Conservation (phyloP, 2,329 filamentous ascomycete genomes). For the Aspergillus costaricaensis region DNA sequence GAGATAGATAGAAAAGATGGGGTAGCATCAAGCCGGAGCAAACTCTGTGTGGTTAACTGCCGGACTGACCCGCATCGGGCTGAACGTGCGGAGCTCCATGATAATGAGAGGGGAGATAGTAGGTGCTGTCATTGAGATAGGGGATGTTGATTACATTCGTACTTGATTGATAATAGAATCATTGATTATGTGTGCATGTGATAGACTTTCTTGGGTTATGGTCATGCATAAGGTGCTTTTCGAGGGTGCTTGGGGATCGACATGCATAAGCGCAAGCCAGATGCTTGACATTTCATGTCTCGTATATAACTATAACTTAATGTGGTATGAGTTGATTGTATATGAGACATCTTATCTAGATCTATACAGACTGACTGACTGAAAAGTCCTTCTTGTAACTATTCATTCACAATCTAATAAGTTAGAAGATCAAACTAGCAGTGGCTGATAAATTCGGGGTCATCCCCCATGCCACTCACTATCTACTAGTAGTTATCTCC, state of each 20-base stretch:
- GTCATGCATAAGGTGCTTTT: background rate
- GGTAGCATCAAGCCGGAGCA: background rate
- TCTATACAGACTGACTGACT: too few relatives aligned
- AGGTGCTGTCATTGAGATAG: background rate
- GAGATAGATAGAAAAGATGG: background rate
- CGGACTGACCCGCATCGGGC: background rate
- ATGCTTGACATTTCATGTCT: too few relatives aligned
- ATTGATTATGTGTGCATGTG: background rate
- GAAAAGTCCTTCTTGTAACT: too few relatives aligned
- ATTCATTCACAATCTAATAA: too few relatives aligned
- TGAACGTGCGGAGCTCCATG: background rate
- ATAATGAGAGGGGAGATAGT: background rate
- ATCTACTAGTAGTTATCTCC: background rate
- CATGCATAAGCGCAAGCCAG: background rate
- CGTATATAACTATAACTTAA: too few relatives aligned
- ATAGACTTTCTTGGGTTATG: background rate
- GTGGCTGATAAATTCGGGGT: too few relatives aligned
- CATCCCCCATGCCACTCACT: too few relatives aligned
- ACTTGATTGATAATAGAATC: background rate
- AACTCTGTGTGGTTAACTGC: constrained; percentile 2
- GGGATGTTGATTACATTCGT: background rate
- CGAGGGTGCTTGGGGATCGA: background rate
- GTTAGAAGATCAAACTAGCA: too few relatives aligned
- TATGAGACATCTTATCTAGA: background rate
- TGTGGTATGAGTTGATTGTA: background rate